These are phyloP conservation scores for Brassica rapa DNA, from an alignment of 345 rosid genomes.

Conservation along the genomic window DNA sequence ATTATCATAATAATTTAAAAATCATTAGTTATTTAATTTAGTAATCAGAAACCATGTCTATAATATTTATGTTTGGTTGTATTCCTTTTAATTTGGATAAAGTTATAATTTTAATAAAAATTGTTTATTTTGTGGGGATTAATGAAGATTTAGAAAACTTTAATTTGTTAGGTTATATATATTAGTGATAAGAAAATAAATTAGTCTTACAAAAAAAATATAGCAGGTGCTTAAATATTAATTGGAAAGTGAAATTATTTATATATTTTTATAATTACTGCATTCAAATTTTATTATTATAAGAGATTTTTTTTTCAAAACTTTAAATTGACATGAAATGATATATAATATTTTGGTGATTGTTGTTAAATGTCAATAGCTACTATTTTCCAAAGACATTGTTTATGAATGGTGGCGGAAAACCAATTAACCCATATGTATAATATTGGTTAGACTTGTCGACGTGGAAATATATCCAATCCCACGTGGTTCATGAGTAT, in stretches of 20 bases:
- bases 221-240: not conserved
- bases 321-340: not conserved
- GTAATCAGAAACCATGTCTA: not conserved
- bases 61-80: not conserved
- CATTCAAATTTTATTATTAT: not conserved
- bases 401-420: not conserved
- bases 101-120: not conserved
- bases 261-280: not conserved
- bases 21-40: not conserved
- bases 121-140: not conserved
- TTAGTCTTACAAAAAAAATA: not conserved
- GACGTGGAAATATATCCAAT: not conserved
- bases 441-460: not conserved
- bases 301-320: not conserved
- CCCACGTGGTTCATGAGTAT: conserved; percentile 10
- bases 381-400: not conserved
- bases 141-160: not conserved
- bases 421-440: not conserved
- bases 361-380: not conserved
- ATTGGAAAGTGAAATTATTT: no score
- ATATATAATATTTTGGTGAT: not conserved
- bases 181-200: not conserved
- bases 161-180: not conserved
- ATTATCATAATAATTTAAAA: no score
- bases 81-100: not conserved